Conservation (phyloP, 2,329 filamentous ascomycete genomes). For the Monilinia fructicola region DNA sequence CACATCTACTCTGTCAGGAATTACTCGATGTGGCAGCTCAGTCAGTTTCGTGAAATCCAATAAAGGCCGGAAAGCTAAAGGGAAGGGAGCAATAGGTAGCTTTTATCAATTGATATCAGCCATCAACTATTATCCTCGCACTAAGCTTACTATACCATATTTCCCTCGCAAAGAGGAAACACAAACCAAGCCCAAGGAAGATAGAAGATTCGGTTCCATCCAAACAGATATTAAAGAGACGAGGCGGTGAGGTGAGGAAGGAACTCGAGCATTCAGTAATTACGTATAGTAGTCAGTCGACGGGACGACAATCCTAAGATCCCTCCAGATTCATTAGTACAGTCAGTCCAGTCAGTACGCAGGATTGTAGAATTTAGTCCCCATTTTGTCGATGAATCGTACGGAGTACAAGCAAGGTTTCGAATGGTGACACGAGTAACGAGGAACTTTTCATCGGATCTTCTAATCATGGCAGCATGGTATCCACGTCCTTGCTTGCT, state of each 20-base stretch:
- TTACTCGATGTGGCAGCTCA: background rate
- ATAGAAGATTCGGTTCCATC: background rate
- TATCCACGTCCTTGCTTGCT: constrained; percentile 11
- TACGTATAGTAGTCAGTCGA: constrained; percentile 5
- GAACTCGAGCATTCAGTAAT: background rate
- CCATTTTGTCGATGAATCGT: constrained; percentile 14
- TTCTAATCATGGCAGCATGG: constrained; percentile 9
- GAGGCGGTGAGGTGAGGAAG: constrained; percentile 21
- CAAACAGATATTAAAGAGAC: background rate
- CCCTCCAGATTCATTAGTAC: constrained; percentile 3
- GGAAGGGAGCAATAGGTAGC: background rate
- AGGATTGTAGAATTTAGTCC: constrained; percentile 2
- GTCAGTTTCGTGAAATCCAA: background rate
- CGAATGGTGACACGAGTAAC: constrained; percentile 13
- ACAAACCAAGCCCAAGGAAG: constrained; percentile 16
- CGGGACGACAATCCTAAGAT: background rate
- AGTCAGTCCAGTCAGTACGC: too few species aligned
- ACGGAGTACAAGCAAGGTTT: constrained; percentile 14
- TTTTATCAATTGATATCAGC: background rate
- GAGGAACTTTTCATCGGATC: constrained; percentile 13
- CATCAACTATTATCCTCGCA: background rate
- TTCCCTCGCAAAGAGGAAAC: background rate
- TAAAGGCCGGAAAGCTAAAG: background rate
- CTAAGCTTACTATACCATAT: background rate
- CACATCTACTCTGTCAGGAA: background rate